phyloP scores from a whole-genome alignment of 805 yeast genomes.

The Peterozyma xylosa region DNA sequence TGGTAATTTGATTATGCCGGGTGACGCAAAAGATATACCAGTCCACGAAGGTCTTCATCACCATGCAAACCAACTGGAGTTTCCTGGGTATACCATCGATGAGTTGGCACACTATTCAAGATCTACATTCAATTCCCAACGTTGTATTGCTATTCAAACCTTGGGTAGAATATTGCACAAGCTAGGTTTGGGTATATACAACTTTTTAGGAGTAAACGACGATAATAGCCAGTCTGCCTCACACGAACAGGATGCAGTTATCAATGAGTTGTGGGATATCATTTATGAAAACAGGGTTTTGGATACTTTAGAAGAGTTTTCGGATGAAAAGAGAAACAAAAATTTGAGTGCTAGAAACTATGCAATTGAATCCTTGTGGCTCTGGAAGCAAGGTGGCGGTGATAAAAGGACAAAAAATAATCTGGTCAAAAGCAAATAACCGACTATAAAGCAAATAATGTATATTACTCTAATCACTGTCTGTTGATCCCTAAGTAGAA shows the following conservation, averaged over 20 bases:
- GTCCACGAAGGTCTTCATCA: slow-evolving; percentile 76
- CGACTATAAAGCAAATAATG: too few relatives aligned
- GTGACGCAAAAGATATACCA: slow-evolving; percentile 34
- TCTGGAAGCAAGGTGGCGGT: slow-evolving; percentile 63
- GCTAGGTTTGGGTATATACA: slow-evolving; percentile 54
- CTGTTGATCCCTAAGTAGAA: neutral
- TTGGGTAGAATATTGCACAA: slow-evolving; percentile 82
- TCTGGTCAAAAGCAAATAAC: neutral
- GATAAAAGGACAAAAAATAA: slow-evolving; percentile 15
- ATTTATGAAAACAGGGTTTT: slow-evolving; percentile 54
- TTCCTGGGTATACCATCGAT: slow-evolving; percentile 86
- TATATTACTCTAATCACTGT: too few relatives aligned
- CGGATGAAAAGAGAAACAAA: slow-evolving; percentile 54
- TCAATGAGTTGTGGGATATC: slow-evolving; percentile 55
- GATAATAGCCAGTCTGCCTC: slow-evolving; percentile 7
- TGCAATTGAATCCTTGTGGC: slow-evolving; percentile 87
- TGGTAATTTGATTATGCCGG: slow-evolving; percentile 58
- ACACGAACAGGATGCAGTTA: slow-evolving; percentile 18
- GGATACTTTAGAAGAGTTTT: slow-evolving; percentile 58
- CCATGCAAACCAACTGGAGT: slow-evolving; percentile 79
- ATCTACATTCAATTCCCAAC: slow-evolving; percentile 76
- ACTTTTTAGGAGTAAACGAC: slow-evolving; percentile 23
- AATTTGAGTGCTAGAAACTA: slow-evolving; percentile 73
- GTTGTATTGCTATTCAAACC: slow-evolving; percentile 80
- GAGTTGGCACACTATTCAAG: slow-evolving; percentile 78